Conservation (phyloP, 768 basidiomycete species). For the Lactarius indigo region DNA sequence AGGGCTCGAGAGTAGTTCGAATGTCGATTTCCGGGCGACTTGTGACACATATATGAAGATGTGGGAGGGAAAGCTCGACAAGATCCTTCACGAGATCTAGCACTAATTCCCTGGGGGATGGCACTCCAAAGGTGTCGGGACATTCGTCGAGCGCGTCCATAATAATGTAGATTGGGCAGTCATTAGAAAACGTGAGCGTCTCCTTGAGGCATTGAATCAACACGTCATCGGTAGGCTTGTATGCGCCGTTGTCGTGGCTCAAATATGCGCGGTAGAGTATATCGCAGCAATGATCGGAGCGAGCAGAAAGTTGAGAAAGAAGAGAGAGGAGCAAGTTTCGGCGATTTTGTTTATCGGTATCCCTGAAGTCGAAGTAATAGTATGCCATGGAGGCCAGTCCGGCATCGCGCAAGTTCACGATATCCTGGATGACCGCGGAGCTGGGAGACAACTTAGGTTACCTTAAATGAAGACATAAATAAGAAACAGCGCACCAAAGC, state of each 20-base stretch:
- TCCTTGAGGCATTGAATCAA: background rate
- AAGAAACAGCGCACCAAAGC: background rate
- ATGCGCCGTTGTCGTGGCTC: background rate
- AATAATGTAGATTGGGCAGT: background rate
- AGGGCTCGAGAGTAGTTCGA: background rate
- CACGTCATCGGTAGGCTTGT: background rate
- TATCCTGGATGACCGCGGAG: background rate
- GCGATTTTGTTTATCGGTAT: background rate
- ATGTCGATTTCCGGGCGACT: background rate
- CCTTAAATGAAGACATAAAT: too few species aligned
- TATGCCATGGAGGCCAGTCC: background rate
- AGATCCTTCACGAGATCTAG: background rate
- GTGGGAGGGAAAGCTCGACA: background rate
- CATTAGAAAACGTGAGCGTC: background rate
- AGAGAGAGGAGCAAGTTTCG: background rate
- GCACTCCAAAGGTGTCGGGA: background rate
- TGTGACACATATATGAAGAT: background rate
- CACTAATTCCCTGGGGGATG: background rate
- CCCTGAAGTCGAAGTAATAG: background rate
- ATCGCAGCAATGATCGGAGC: background rate
- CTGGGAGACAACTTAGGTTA: background rate
- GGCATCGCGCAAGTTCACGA: background rate
- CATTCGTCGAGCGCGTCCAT: slow-evolving; percentile 2
- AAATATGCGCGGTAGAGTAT: background rate
- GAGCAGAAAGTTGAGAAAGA: background rate